Conservation (phyloP, 768 basidiomycete genomes). For the Tephrocybe sp. region DNA sequence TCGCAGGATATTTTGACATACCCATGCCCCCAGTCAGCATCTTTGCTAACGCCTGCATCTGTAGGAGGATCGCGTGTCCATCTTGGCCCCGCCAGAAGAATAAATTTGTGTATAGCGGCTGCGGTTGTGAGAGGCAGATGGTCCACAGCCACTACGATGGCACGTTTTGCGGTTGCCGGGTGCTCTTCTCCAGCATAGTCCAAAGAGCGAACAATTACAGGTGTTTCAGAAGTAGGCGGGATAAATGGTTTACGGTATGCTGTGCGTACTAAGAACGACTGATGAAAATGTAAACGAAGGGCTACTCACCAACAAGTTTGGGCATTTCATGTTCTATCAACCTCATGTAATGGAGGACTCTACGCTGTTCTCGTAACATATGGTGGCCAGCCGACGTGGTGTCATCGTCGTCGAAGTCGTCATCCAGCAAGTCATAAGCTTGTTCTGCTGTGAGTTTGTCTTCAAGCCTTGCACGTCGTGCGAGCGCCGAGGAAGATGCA, state of each 20-base stretch:
- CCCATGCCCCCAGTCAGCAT: slow-evolving; percentile 59
- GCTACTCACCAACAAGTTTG: slow-evolving; percentile 61
- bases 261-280: slow-evolving; percentile 27
- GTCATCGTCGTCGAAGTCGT: slow-evolving; percentile 55
- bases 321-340: slow-evolving; percentile 89
- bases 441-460: slow-evolving; percentile 40
- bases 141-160: slow-evolving; percentile 72
- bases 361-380: slow-evolving; percentile 69
- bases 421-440: slow-evolving; percentile 41
- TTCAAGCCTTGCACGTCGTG: slow-evolving; percentile 36
- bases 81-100: slow-evolving; percentile 83
- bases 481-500: slow-evolving; percentile 26
- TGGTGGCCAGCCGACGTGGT: slow-evolving; percentile 69
- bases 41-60: slow-evolving; percentile 57
- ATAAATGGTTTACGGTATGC: slow-evolving; percentile 81
- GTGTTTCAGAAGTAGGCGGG: slow-evolving; percentile 56
- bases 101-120: slow-evolving; percentile 77
- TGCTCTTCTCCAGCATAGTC: slow-evolving; percentile 78
- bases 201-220: slow-evolving; percentile 70
- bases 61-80: slow-evolving; percentile 77
- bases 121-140: slow-evolving; percentile 62
- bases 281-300: not conserved
- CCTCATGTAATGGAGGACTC: slow-evolving; percentile 73
- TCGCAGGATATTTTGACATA: slow-evolving; percentile 92
- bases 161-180: slow-evolving; percentile 68